Evolutionary conservation across 139 green algal genomes (phyloP).

Genomic region (Ettlia oleoabundans): DNA sequence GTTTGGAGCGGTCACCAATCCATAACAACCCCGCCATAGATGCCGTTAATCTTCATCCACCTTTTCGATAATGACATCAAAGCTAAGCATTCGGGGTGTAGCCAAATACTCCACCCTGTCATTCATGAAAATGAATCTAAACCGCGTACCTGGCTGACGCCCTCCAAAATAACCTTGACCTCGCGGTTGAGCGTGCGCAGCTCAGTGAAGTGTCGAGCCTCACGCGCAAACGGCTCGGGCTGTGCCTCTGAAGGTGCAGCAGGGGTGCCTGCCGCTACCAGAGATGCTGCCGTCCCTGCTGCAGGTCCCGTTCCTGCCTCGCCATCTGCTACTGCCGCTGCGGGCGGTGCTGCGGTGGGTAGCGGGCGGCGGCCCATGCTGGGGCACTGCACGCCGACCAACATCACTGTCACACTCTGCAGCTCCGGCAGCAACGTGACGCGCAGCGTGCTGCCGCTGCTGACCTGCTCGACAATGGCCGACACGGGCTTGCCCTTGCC

Average conservation of each 20-base stretch:
- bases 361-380: slow-evolving; percentile 71
- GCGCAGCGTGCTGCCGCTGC: slow-evolving; percentile 79
- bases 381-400: slow-evolving; percentile 84
- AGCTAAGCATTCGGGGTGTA: too few species aligned
- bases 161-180: slow-evolving; percentile 44
- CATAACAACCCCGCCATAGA: too few species aligned
- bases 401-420: slow-evolving; percentile 68
- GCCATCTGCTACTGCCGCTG: slow-evolving; percentile 16
- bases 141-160: slow-evolving; percentile 44
- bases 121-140: neutral
- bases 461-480: slow-evolving; percentile 87
- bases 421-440: slow-evolving; percentile 78
- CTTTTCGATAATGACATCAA: too few species aligned
- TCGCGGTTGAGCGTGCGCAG: slow-evolving; percentile 72
- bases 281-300: neutral
- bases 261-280: slow-evolving; percentile 37
- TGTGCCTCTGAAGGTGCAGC: slow-evolving; percentile 18
- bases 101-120: neutral
- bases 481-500: slow-evolving; percentile 82
- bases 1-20: too few species aligned
- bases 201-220: slow-evolving; percentile 92
- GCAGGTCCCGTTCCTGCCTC: neutral
- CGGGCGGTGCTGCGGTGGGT: slow-evolving; percentile 1
- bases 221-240: slow-evolving; percentile 82
- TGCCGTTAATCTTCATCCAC: too few species aligned